A percentile compares a stretch with the other conserved stretches of the same genome.
Conservation (phyloP, 805 yeast species). For the Saccharomycopsis fibuligera region DNA sequence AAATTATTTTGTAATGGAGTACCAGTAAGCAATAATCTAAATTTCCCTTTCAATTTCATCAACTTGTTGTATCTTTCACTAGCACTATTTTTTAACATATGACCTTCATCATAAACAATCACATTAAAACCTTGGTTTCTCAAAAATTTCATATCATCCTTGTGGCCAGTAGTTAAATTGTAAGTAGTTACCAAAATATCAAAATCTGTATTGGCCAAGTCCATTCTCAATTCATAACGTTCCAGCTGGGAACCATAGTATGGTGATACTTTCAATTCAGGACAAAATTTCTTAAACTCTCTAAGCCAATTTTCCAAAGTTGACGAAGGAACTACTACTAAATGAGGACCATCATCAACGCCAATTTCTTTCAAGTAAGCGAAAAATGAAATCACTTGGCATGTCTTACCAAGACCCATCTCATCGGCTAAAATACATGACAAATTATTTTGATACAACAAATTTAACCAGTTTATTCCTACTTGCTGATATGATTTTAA, state of each 20-base stretch:
- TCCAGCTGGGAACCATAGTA: constrained; percentile 87
- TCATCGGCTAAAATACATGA: constrained; percentile 97
- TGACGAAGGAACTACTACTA: constrained; percentile 93
- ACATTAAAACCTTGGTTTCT: constrained; percentile 72
- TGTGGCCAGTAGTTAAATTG: constrained; percentile 81
- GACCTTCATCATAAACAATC: constrained; percentile 96
- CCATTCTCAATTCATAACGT: constrained; percentile 76
- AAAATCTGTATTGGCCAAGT: constrained; percentile 48
- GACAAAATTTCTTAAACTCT: constrained; percentile 87
- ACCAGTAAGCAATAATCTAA: constrained; percentile 85
- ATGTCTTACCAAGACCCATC: constrained; percentile 97
- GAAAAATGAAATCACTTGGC: constrained; percentile 90
- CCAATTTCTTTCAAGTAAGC: constrained; percentile 72
- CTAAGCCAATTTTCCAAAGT: constrained; percentile 97
- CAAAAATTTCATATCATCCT: constrained; percentile 74
- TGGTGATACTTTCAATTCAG: constrained; percentile 75
- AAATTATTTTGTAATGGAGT: constrained; percentile 95
- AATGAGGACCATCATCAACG: constrained; percentile 69
- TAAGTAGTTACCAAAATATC: constrained; percentile 95
- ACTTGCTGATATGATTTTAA: constrained; percentile 90
- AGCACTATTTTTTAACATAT: constrained; percentile 84
- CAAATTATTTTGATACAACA: constrained; percentile 68
- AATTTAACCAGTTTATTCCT: constrained; percentile 90
- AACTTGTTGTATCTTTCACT: constrained; percentile 83
- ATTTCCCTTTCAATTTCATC: constrained; percentile 78